Evolutionary conservation across 495 filamentous ascomycete species (phyloP).

Genomic region (Aspergillus affinis): DNA sequence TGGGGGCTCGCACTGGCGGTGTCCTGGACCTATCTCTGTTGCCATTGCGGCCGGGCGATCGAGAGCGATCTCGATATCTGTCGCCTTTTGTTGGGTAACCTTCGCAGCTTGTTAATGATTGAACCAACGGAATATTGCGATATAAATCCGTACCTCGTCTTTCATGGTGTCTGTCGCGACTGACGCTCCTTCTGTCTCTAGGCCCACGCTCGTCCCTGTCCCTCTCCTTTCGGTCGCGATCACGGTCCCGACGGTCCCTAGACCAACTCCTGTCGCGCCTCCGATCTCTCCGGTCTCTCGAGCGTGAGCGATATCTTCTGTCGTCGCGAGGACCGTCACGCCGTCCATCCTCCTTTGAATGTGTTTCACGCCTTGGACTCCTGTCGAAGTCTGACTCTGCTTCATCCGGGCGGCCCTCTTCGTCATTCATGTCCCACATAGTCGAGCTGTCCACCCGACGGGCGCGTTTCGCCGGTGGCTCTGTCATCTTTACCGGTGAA

Average conservation of each 20-base stretch:
- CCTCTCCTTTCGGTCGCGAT: constrained; percentile 37
- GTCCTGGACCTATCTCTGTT: constrained; percentile 36
- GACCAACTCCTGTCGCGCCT: constrained; percentile 46
- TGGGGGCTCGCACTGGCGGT: constrained; percentile 35
- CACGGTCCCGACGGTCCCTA: constrained; percentile 43
- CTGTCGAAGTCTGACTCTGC: constrained; percentile 37
- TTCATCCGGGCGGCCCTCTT: constrained; percentile 27
- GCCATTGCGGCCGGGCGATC: constrained; percentile 46
- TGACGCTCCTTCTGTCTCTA: constrained; percentile 44
- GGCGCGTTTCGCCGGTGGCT: constrained; percentile 55
- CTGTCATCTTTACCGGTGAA: constrained; percentile 41
- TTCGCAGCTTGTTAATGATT: constrained; percentile 15
- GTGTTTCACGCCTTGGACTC: constrained; percentile 33
- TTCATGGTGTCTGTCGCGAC: constrained; percentile 46
- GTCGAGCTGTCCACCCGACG: constrained; percentile 51
- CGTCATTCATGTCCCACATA: constrained; percentile 54
- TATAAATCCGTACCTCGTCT: constrained; percentile 36
- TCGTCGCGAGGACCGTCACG: constrained; percentile 35
- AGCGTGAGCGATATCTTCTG: constrained; percentile 43
- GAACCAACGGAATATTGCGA: constrained; percentile 12
- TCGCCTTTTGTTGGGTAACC: constrained; percentile 36
- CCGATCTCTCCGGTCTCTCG: constrained; percentile 43
- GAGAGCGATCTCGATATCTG: constrained; percentile 43
- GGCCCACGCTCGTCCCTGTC: constrained; percentile 41
- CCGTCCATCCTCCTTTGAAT: constrained; percentile 30